phyloP scores from a whole-genome alignment of 2,329 filamentous ascomycete genomes.

The Penicillium digitatum region DNA sequence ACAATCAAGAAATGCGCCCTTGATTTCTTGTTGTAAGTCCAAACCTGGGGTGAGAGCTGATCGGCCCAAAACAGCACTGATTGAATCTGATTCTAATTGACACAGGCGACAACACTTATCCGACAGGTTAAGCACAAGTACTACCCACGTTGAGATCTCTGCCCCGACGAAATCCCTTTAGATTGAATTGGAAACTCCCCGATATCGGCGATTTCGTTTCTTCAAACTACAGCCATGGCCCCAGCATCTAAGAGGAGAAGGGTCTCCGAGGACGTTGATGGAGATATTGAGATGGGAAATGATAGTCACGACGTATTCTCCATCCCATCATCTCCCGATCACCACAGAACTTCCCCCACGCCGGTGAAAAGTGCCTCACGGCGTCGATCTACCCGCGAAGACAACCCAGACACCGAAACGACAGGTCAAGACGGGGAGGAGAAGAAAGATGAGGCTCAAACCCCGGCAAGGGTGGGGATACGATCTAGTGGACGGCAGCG shows the following conservation, averaged over 20 bases:
- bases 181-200: background rate
- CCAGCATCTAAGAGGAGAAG: conserved; percentile 37
- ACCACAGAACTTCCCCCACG: conserved; percentile 14
- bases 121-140: background rate
- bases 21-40: background rate
- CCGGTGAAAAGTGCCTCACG: conserved; percentile 21
- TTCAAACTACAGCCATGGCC: conserved; percentile 26
- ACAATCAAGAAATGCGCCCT: background rate
- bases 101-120: conserved; percentile 1
- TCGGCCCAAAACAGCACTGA: conserved; percentile 1
- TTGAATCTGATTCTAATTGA: background rate
- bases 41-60: background rate
- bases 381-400: conserved; percentile 22
- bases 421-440: conserved; percentile 7
- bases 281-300: conserved; percentile 31
- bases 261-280: conserved; percentile 33
- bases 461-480: conserved; percentile 25
- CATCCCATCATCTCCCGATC: conserved; percentile 14
- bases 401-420: conserved; percentile 5
- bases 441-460: conserved; percentile 15
- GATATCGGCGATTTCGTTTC: background rate
- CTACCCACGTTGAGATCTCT: background rate
- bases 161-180: background rate
- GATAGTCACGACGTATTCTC: conserved; percentile 15
- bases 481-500: conserved; percentile 36